Evolutionary conservation across 2,329 filamentous ascomycete genomes (phyloP).

Genomic region (Aspergillus aculeatus): DNA sequence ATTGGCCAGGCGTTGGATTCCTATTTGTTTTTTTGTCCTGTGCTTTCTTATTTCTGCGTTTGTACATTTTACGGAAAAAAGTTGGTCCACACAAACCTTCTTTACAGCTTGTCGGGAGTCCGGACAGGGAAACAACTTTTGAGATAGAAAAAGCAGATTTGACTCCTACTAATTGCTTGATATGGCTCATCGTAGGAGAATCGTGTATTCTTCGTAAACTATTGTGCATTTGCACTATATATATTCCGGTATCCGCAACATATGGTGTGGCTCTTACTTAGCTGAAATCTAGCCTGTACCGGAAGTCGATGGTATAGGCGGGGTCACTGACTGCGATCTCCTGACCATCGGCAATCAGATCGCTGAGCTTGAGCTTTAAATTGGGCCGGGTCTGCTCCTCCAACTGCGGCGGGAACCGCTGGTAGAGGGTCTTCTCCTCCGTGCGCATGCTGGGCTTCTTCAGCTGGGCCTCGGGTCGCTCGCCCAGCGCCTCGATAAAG

Average conservation of each 20-base stretch:
- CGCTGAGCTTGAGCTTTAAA: slow-evolving; percentile 70
- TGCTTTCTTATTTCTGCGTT: slow-evolving; percentile 27
- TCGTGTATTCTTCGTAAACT: slow-evolving; percentile 15
- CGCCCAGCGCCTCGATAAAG: slow-evolving; percentile 79
- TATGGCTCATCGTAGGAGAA: slow-evolving; percentile 15
- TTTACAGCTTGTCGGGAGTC: slow-evolving; percentile 33
- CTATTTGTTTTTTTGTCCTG: slow-evolving; percentile 6
- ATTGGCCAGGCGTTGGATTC: slow-evolving; percentile 40
- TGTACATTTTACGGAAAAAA: slow-evolving; percentile 38
- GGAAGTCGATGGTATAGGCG: slow-evolving; percentile 74
- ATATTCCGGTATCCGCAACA: background rate
- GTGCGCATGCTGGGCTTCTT: slow-evolving; percentile 87
- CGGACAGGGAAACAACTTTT: slow-evolving; percentile 28
- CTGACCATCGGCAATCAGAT: slow-evolving; percentile 76
- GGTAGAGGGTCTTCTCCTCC: slow-evolving; percentile 83
- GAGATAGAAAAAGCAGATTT: slow-evolving; percentile 31
- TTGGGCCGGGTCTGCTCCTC: slow-evolving; percentile 84
- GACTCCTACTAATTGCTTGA: slow-evolving; percentile 15
- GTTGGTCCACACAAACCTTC: slow-evolving; percentile 30
- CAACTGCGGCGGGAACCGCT: slow-evolving; percentile 76
- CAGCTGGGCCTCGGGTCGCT: slow-evolving; percentile 83
- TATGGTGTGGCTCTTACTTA: slow-evolving; percentile 16
- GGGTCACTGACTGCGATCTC: slow-evolving; percentile 91
- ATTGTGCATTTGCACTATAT: slow-evolving; percentile 12
- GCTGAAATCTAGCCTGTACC: slow-evolving; percentile 56